phyloP scores from a whole-genome alignment of 23 red algal genomes.

The Gracilaria caudata region DNA sequence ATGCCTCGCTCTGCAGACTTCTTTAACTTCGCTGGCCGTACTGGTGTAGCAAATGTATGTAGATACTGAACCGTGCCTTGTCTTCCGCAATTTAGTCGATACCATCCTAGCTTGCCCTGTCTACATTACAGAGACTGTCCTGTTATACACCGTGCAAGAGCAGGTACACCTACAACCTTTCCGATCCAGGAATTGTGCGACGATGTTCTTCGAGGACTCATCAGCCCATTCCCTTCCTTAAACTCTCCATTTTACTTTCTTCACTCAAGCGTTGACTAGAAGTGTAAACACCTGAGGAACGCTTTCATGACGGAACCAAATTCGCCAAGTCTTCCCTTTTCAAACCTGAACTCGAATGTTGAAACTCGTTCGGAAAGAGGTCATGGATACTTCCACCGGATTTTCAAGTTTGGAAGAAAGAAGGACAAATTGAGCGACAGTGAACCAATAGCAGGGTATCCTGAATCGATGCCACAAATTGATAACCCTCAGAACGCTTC shows the following conservation, averaged over 20 bases:
- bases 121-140: too few relatives aligned
- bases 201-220: too few relatives aligned
- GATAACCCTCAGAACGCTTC: neutral
- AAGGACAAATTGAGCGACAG: neutral
- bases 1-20: neutral
- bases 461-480: neutral
- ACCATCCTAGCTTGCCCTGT: too few relatives aligned
- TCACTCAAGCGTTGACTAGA: neutral
- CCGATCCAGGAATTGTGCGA: too few relatives aligned
- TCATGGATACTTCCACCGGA: neutral
- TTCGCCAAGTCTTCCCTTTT: neutral
- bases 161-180: too few relatives aligned
- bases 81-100: too few relatives aligned
- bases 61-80: too few relatives aligned
- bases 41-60: too few relatives aligned
- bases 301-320: neutral
- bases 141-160: too few relatives aligned
- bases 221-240: too few relatives aligned
- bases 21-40: too few relatives aligned
- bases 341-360: neutral
- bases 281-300: neutral
- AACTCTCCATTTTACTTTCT: neutral
- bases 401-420: neutral
- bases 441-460: neutral
- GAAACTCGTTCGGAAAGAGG: neutral